A percentile compares a stretch with the other conserved stretches of the same genome.
Evolutionary conservation across 176 grass and related monocot species (phyloP).

Genomic region (Miscanthus lutarioriparius): DNA sequence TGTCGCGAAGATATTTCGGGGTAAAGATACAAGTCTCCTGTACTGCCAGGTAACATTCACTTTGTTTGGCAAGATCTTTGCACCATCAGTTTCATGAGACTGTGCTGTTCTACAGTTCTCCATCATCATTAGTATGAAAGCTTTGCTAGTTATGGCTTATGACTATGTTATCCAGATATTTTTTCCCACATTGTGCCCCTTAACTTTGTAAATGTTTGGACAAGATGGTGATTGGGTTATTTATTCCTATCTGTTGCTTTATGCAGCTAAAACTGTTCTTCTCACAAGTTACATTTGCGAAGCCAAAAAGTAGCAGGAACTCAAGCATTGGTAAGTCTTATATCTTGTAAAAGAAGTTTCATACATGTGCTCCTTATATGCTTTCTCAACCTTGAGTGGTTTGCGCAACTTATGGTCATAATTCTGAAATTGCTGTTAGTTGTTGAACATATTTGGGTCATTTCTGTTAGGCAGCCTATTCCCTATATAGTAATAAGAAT

Average conservation of each 20-base stretch:
- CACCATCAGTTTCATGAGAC: not conserved
- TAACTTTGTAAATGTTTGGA: not conserved
- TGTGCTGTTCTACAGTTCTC: not conserved
- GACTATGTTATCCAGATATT: not conserved
- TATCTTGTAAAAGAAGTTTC: not conserved
- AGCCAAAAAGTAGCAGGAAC: slow-evolving; percentile 91
- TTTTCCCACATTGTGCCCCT: not conserved
- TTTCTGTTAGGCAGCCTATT: not conserved
- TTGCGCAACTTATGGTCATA: not conserved
- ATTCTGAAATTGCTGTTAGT: not conserved
- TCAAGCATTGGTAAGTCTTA: slow-evolving; percentile 78
- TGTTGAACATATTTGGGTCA: not conserved
- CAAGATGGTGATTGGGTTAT: not conserved
- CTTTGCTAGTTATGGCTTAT: not conserved
- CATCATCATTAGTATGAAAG: not conserved
- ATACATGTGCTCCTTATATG: not conserved
- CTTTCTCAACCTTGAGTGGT: not conserved
- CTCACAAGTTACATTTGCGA: slow-evolving; percentile 90
- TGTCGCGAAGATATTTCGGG: slow-evolving; percentile 91
- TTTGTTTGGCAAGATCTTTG: slow-evolving; percentile 5
- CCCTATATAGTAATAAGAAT: not conserved
- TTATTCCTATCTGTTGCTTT: not conserved
- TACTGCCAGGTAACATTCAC: slow-evolving; percentile 59
- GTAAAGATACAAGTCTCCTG: slow-evolving; percentile 95
- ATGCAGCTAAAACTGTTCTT: slow-evolving; percentile 90